Evolutionary conservation across 2,329 filamentous ascomycete genomes (phyloP).

Genomic region (Lachnellula willkommii): DNA sequence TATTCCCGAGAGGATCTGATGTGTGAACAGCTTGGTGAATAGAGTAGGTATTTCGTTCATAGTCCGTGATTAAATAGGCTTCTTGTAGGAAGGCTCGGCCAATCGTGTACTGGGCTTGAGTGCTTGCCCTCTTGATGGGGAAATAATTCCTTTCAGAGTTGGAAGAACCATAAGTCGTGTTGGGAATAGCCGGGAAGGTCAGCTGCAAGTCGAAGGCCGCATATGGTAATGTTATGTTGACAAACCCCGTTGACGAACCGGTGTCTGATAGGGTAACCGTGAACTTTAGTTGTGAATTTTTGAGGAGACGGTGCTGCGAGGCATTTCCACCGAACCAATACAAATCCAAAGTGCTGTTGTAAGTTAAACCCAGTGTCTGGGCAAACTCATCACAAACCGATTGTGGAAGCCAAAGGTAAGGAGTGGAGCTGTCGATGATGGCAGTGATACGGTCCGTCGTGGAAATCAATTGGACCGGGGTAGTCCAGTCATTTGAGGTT

Average conservation of each 20-base stretch:
- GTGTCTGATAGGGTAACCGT: conserved; percentile 52
- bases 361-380: conserved; percentile 56
- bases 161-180: conserved; percentile 41
- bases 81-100: conserved; percentile 33
- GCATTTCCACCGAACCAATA: conserved; percentile 57
- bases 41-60: conserved; percentile 30
- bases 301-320: conserved; percentile 45
- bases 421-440: conserved; percentile 57
- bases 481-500: conserved; percentile 51
- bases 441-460: conserved; percentile 22
- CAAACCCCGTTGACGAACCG: conserved; percentile 38
- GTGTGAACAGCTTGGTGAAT: conserved; percentile 30
- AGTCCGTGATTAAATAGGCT: conserved; percentile 33
- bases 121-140: conserved; percentile 27
- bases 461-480: conserved; percentile 17
- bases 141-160: conserved; percentile 36
- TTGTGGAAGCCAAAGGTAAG: conserved; percentile 58
- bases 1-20: conserved; percentile 20
- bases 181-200: conserved; percentile 29
- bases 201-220: conserved; percentile 30
- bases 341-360: conserved; percentile 57
- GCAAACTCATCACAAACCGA: conserved; percentile 61
- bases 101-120: conserved; percentile 30
- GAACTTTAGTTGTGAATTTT: conserved; percentile 43
- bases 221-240: conserved; percentile 32